phyloP scores from a whole-genome alignment of 768 basidiomycete genomes.

The Rhodocollybia butyracea region DNA sequence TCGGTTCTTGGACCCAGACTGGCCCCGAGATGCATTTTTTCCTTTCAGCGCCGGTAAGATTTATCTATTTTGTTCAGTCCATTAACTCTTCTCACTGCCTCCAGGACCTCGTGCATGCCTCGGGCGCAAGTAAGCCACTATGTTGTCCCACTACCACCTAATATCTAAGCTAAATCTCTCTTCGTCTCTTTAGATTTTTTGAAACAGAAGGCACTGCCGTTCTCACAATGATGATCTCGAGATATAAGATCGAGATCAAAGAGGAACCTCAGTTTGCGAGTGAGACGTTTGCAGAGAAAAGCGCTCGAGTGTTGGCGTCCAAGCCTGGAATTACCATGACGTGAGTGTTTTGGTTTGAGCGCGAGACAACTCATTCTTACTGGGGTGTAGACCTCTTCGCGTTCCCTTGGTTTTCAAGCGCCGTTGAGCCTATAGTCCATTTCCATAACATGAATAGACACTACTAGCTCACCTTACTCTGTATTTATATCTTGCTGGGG shows the following conservation, averaged over 20 bases:
- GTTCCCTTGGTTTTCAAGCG: background rate
- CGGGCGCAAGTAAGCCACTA: conserved; percentile 39
- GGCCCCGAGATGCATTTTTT: conserved; percentile 51
- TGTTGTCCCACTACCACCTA: background rate
- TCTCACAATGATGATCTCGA: conserved; percentile 44
- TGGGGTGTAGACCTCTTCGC: background rate
- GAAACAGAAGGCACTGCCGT: conserved; percentile 51
- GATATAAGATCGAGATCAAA: conserved; percentile 45
- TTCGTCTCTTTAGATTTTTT: conserved; percentile 31
- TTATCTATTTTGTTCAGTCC: background rate
- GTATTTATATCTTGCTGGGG: too few relatives aligned
- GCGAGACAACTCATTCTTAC: background rate
- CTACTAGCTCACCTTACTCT: too few relatives aligned
- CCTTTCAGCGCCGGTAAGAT: conserved; percentile 45
- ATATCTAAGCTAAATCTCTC: background rate
- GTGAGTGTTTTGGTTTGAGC: background rate
- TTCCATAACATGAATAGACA: too few relatives aligned
- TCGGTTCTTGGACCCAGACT: conserved; percentile 40
- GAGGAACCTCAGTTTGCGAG: conserved; percentile 46
- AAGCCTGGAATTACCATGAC: conserved; percentile 24
- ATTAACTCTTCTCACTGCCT: background rate
- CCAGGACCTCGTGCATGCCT: conserved; percentile 42
- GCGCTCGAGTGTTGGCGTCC: conserved; percentile 34
- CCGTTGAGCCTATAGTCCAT: too few relatives aligned
- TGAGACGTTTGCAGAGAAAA: conserved; percentile 45